phyloP scores from a whole-genome alignment of 805 yeast genomes.

The Metschnikowia colocasiae region DNA sequence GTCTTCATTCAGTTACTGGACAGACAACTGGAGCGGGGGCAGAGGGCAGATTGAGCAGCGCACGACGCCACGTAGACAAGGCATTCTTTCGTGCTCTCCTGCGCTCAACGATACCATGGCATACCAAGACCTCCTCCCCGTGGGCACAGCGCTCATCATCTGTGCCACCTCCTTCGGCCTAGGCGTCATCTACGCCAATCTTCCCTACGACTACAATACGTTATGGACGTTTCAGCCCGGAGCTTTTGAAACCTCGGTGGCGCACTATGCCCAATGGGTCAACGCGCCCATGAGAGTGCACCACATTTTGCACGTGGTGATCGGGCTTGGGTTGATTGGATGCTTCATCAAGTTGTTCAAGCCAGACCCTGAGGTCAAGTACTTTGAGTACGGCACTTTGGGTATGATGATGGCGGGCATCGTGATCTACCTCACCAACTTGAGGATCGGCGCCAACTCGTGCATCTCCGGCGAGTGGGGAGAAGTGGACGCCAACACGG shows the following conservation, averaged over 20 bases:
- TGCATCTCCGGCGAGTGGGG: conserved; percentile 82
- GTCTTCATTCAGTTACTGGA: no score
- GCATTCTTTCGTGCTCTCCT: neutral
- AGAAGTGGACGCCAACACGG: conserved; percentile 82
- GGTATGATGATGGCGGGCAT: conserved; percentile 68
- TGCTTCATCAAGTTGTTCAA: conserved; percentile 73
- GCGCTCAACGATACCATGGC: conserved; percentile 15
- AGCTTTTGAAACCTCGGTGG: conserved; percentile 59
- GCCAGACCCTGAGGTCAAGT: conserved; percentile 80
- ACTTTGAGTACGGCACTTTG: conserved; percentile 87
- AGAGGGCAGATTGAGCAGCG: neutral
- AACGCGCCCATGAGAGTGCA: conserved; percentile 55
- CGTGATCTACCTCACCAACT: conserved; percentile 80
- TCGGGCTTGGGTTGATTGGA: conserved; percentile 67
- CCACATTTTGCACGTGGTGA: conserved; percentile 58
- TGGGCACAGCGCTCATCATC: conserved; percentile 41
- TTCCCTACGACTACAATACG: conserved; percentile 76
- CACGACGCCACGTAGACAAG: neutral
- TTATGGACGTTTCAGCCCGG: conserved; percentile 57
- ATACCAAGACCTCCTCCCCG: conserved; percentile 45
- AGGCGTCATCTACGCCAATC: conserved; percentile 74
- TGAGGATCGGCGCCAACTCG: conserved; percentile 73
- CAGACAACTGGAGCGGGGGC: no score
- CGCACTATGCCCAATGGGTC: conserved; percentile 76
- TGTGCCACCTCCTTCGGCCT: conserved; percentile 71